Base-by-base conservation (phyloP, 2,329 filamentous ascomycete species). In the Clonostachys rhizophaga region DNA sequence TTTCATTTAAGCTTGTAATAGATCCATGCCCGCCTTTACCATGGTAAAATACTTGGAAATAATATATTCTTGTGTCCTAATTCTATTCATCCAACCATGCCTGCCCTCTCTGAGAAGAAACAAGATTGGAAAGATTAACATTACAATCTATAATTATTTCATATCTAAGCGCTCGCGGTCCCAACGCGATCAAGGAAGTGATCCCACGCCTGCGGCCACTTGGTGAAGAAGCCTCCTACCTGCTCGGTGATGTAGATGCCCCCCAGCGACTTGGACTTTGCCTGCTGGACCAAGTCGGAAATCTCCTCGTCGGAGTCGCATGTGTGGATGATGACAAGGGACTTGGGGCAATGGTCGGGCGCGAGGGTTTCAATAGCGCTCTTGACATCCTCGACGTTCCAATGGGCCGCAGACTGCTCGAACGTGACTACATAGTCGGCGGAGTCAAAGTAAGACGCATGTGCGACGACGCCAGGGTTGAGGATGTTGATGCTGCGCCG, bases 351-450 rank as follows among this genome's bases (percentile, higher is more conserved):
- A 12, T 40, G 14, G 6, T 44, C 42, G 5, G 17, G 42, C 17
- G 45, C 18, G 5, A 49, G 35, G 6, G 41, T 39, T 9, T 40
- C 43, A 16, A 51, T 34, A 5, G 33, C 36, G 18, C 44, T 37
- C 33, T 12, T 20, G 4, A 37, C 42, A 34, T 43, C 45, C 17
- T 37, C 30, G 9, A 37, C 14, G 8, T 46, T 36, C 54, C 54
- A 56, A 42, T 55, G 54, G 7, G 33, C 47, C 12, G 48, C 40
- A 6, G 53, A 49, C 45, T 56, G 52, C 58, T 75, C 72, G 46
- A 75, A 74, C 13, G 71, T 67, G 33, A 73, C 67, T 6, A 71
- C 65, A 50, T 65, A 69, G 58, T 75, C 69, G 30, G 69, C 67
- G 2, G 58, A 60, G 36, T 61, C 52, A 47, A 70, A 60, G 55